Evolutionary conservation across 495 filamentous ascomycete species (phyloP).

Genomic region (Parmelia sp.): DNA sequence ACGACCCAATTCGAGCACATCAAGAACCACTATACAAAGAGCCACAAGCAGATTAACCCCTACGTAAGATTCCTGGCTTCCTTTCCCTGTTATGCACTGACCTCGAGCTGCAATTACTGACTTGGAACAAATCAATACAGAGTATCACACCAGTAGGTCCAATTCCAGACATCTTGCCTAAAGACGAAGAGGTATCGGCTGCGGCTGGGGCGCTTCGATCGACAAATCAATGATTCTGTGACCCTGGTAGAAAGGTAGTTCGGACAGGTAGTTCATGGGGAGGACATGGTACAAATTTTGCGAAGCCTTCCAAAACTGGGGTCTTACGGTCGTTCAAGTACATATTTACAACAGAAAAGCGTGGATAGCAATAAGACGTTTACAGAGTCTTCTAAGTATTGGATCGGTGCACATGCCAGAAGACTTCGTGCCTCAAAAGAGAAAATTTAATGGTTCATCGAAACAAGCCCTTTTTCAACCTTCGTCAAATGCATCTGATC

Average conservation of each 20-base stretch:
- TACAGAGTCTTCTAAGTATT: not conserved
- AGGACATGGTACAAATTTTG: not conserved
- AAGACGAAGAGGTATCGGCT: constrained; percentile 55
- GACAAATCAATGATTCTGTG: constrained; percentile 17
- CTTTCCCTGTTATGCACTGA: not conserved
- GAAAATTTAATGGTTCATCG: not conserved
- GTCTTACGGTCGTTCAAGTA: not conserved
- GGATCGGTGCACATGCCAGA: not conserved
- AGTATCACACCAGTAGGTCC: constrained; percentile 61
- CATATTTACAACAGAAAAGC: not conserved
- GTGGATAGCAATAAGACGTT: not conserved
- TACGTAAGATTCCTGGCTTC: constrained; percentile 19
- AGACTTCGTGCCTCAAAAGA: not conserved
- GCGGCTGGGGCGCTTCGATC: constrained; percentile 37
- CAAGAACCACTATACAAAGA: constrained; percentile 67
- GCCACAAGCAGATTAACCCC: constrained; percentile 62
- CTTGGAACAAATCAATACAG: constrained; percentile 8
- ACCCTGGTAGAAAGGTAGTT: too few relatives aligned
- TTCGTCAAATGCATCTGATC: not conserved
- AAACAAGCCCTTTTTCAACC: not conserved
- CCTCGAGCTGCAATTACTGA: not conserved
- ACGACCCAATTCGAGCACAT: constrained; percentile 68
- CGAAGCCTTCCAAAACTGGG: not conserved
- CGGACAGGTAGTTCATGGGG: not conserved
- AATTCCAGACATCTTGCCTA: constrained; percentile 52